phyloP scores from a whole-genome alignment of 2,329 filamentous ascomycete genomes.

The Apiospora hydei region DNA sequence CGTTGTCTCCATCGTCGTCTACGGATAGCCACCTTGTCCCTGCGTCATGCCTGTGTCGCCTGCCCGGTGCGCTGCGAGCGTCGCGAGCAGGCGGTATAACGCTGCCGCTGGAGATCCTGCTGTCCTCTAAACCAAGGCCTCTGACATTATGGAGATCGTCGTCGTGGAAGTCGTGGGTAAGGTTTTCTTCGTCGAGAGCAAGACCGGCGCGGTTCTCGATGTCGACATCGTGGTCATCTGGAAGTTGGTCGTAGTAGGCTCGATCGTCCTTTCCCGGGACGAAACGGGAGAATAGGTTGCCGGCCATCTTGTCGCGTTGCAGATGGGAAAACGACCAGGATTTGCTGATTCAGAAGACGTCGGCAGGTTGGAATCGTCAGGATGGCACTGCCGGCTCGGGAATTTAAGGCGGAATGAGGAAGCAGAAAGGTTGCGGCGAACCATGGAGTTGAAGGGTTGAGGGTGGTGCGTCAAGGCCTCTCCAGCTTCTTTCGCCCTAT shows the following conservation, averaged over 20 bases:
- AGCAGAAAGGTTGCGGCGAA: background rate
- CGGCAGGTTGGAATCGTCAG: background rate
- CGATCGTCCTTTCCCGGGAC: slow-evolving; percentile 45
- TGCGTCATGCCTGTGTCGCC: slow-evolving; percentile 30
- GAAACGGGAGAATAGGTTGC: slow-evolving; percentile 56
- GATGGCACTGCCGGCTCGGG: background rate
- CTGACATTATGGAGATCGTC: slow-evolving; percentile 55
- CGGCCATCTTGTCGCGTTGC: slow-evolving; percentile 47
- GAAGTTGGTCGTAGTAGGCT: slow-evolving; percentile 60
- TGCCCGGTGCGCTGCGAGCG: slow-evolving; percentile 28
- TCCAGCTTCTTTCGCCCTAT: slow-evolving; percentile 8
- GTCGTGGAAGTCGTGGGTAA: slow-evolving; percentile 58
- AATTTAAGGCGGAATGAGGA: background rate
- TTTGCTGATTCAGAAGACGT: background rate
- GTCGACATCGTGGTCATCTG: slow-evolving; percentile 51
- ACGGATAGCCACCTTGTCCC: slow-evolving; percentile 40
- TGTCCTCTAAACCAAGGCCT: slow-evolving; percentile 53
- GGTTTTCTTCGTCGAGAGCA: slow-evolving; percentile 61
- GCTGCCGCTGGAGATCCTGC: slow-evolving; percentile 52
- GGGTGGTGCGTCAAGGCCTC: slow-evolving; percentile 15
- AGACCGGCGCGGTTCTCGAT: slow-evolving; percentile 51
- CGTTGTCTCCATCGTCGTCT: slow-evolving; percentile 55
- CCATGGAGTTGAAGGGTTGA: slow-evolving; percentile 10
- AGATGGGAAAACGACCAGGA: background rate
- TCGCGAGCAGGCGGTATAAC: slow-evolving; percentile 34